These are phyloP conservation scores for Penicillium corylophilum DNA, from an alignment of 2,329 filamentous ascomycete species.

Conservation along the genomic window DNA sequence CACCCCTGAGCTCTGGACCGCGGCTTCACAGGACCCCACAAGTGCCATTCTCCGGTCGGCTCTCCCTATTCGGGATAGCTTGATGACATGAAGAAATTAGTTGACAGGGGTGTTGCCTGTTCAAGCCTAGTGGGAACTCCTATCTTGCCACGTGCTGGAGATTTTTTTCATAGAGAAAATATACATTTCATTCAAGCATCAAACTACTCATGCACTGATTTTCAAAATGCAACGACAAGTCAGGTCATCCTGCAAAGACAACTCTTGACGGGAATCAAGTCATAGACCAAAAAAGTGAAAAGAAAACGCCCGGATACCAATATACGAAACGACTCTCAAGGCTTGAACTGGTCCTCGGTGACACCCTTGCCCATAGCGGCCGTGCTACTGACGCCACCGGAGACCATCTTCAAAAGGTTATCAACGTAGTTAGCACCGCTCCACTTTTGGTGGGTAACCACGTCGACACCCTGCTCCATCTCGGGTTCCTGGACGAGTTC, in stretches of 20 bases:
- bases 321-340: conserved; percentile 23
- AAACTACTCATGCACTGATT: conserved; percentile 4
- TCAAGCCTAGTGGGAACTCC: background rate
- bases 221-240: conserved; percentile 12
- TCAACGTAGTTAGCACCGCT: conserved; percentile 92
- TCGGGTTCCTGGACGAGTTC: conserved; percentile 98
- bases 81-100: background rate
- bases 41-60: background rate
- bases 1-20: conserved; percentile 5
- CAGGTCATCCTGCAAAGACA: conserved; percentile 1
- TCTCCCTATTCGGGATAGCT: background rate
- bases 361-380: conserved; percentile 97
- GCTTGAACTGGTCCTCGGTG: conserved; percentile 93
- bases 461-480: conserved; percentile 85
- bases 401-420: conserved; percentile 95
- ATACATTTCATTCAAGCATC: background rate
- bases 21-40: conserved; percentile 19
- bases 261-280: conserved; percentile 16
- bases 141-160: background rate
- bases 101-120: background rate
- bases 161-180: background rate
- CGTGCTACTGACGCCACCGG: conserved; percentile 84
- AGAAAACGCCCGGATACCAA: conserved; percentile 15
- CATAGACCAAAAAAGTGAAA: conserved; percentile 6
- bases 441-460: conserved; percentile 99